Base-by-base conservation (phyloP, 1,284 basidiomycete species). In the Puccinia hordei region DNA sequence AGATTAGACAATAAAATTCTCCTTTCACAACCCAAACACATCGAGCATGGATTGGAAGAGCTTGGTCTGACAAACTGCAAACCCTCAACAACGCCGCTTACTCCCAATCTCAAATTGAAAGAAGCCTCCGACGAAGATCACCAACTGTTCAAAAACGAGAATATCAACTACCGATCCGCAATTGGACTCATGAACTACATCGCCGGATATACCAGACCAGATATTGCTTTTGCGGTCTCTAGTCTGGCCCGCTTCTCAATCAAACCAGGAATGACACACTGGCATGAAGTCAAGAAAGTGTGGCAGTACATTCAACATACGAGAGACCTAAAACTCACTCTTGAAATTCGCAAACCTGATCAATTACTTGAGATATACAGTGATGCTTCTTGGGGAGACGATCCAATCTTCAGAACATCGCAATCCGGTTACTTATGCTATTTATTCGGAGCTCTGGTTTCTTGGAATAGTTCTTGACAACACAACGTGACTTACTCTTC, bases 141-240 rank as follows among this genome's bases (percentile, higher is more conserved):
- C n/a, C n/a, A n/a, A n/a, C n/a, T n/a, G n/a, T n/a, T n/a, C n/a
- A n/a, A n/a, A n/a, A n/a, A n/a, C n/a, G n/a, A n/a, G n/a, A n/a
- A n/a, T 44, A 19, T 41, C 44, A 38, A 38, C 44, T 69, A 69
- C 44, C 10, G 66, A 41, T 38, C 33, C 6, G 66, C 35, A 38
- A 46, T 69, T 17, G 66, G 66, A 38, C 24, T 27, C 38, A 24
- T 69, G 44, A 69, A 41, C 35, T 69, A 69, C 35, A 69, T 69
- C 41, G 24, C 33, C 13, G 24, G 24, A 6, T 38, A 46, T 33
- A 69, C 66, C 35, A 12, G 66, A 17, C 66, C 66, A 12, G 66
- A 69, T 24, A 69, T 69, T n/a, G 19, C 9, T n/a, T 69, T 41
- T 46, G 66, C 66, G 6, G 66, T 69, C 24, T 27, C 33, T 3